These are phyloP conservation scores for Solanum hybrid DNA, from an alignment of 305 asterid genomes.

Conservation along the genomic window DNA sequence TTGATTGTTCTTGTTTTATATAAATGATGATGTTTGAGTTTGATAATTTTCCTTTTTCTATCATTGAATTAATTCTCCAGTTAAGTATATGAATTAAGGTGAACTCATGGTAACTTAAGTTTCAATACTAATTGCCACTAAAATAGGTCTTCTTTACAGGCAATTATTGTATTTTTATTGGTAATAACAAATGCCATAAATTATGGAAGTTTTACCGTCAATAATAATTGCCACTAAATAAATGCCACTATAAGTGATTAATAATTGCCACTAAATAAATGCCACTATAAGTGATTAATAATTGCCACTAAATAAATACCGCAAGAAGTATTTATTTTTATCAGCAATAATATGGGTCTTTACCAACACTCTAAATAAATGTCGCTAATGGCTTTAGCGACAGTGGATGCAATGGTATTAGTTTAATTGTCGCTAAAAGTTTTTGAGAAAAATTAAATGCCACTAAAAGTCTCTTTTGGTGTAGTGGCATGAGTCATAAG, in stretches of 20 bases:
- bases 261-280: too few species aligned
- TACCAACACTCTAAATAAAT: not conserved
- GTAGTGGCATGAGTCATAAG: not conserved
- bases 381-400: not conserved
- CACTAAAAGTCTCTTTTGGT: not conserved
- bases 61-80: not conserved
- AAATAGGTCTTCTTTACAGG: not conserved
- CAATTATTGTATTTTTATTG: too few species aligned
- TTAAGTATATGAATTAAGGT: not conserved
- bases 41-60: not conserved
- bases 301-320: not conserved
- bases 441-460: not conserved
- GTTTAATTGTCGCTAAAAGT: not conserved
- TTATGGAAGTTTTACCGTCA: not conserved
- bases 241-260: too few species aligned
- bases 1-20: not conserved
- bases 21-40: not conserved
- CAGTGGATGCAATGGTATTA: not conserved
- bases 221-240: too few species aligned
- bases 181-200: not conserved
- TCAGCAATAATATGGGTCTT: too few species aligned
- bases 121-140: not conserved
- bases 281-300: too few species aligned
- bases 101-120: not conserved
- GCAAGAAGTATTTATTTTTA: not conserved